These are phyloP conservation scores for Pseudogymnoascus sp. DNA, from an alignment of 2,329 filamentous ascomycete species.

Conservation along the genomic window DNA sequence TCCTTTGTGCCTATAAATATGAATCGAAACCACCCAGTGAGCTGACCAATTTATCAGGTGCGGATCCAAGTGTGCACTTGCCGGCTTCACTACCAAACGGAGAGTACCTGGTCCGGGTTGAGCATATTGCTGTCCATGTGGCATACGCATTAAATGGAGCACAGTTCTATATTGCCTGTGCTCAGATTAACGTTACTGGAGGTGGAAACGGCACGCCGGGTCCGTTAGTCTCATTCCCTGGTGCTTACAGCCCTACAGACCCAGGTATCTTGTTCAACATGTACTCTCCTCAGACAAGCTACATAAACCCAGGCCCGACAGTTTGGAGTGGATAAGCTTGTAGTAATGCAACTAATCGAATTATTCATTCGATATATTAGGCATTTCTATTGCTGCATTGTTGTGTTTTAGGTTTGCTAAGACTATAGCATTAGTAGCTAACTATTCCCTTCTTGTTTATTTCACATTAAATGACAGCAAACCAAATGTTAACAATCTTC, in stretches of 20 bases:
- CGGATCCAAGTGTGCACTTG: conserved; percentile 17
- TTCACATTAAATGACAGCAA: too few species aligned
- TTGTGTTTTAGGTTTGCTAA: too few species aligned
- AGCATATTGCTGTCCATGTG: conserved; percentile 27
- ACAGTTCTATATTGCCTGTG: conserved; percentile 30
- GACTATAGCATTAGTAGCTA: too few species aligned
- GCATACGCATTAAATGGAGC: conserved; percentile 13
- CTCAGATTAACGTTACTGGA: conserved; percentile 34
- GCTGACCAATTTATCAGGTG: neutral
- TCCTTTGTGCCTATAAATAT: too few species aligned
- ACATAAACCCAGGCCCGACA: neutral
- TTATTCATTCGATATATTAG: too few species aligned
- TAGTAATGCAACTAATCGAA: too few species aligned
- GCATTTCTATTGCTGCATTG: too few species aligned
- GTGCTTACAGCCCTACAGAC: conserved; percentile 29
- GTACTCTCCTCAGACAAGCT: conserved; percentile 19
- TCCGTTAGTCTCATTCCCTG: conserved; percentile 29
- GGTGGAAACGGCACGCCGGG: conserved; percentile 31
- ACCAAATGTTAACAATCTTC: too few species aligned
- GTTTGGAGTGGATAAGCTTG: neutral
- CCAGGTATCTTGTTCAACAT: conserved; percentile 29
- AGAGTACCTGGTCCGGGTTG: conserved; percentile 30
- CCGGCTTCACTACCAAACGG: conserved; percentile 29
- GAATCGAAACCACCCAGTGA: neutral
- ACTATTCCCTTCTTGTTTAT: too few species aligned